Percentiles rank a stretch among this genome's conserved stretches.
These are phyloP conservation scores for Aspergillus caelatus DNA, from an alignment of 2,329 filamentous ascomycete genomes.

Conservation along the genomic window DNA sequence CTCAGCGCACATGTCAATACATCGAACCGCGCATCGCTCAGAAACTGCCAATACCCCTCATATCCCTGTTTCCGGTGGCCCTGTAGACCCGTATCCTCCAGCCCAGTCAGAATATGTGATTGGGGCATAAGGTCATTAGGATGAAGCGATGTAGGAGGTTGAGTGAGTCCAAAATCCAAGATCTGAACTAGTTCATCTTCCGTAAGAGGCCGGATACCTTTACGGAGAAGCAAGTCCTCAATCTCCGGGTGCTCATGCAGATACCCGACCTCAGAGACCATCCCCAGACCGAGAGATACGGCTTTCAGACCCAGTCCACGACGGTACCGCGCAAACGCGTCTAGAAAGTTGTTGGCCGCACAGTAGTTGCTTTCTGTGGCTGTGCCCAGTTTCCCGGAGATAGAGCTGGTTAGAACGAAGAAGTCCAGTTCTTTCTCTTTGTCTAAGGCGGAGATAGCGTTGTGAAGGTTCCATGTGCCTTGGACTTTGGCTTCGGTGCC, in stretches of 20 bases:
- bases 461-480: not conserved
- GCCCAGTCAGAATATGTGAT: not conserved
- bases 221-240: not conserved
- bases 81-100: not conserved
- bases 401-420: slow-evolving; percentile 4
- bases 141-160: not conserved
- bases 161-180: not conserved
- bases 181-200: not conserved
- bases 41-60: not conserved
- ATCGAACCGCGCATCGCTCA: not conserved
- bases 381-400: not conserved
- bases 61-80: not conserved
- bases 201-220: not conserved
- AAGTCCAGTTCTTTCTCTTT: not conserved
- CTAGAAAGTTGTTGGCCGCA: slow-evolving; percentile 4
- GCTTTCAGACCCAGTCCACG: not conserved
- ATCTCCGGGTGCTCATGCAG: not conserved
- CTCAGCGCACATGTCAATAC: not conserved
- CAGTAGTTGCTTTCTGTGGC: not conserved
- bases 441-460: too few species aligned
- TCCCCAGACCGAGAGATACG: not conserved
- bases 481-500: not conserved
- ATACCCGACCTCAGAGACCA: not conserved
- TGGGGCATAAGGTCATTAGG: not conserved
- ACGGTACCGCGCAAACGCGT: slow-evolving; percentile 1